Percentiles rank a stretch among this genome's conserved stretches.
phyloP scores from a whole-genome alignment of 441 rosid species.

The Metrosideros polymorpha region DNA sequence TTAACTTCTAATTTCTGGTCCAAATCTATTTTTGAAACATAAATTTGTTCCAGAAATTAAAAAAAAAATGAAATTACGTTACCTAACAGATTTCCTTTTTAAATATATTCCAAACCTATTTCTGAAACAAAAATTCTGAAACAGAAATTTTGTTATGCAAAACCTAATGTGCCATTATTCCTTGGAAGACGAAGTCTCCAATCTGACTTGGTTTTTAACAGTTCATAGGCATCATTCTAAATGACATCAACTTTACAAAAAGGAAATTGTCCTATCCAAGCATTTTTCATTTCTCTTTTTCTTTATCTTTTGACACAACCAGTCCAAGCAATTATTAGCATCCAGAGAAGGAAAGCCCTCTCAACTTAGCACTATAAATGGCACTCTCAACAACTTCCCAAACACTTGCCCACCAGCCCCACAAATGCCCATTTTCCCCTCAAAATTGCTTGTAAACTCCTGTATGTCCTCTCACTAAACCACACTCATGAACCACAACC shows the following conservation, averaged over 20 bases:
- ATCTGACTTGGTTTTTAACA: neutral
- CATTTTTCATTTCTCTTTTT: neutral
- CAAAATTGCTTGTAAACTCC: neutral
- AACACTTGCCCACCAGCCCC: neutral
- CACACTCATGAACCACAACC: conserved; percentile 27
- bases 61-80: too few species aligned
- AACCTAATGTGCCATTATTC: neutral
- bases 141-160: too few species aligned
- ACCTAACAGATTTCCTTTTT: too few species aligned
- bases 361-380: neutral
- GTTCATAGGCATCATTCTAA: neutral
- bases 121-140: too few species aligned
- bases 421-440: neutral
- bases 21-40: too few species aligned
- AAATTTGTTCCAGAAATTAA: too few species aligned
- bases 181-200: neutral
- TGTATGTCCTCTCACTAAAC: neutral
- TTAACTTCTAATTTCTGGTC: too few species aligned
- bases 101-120: too few species aligned
- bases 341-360: neutral
- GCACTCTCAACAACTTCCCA: neutral
- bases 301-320: neutral
- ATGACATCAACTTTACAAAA: neutral
- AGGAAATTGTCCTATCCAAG: neutral
- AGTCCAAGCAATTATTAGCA: neutral